Conservation (phyloP, 352 stramenopile species). For the Phytophthora tentaculata region DNA sequence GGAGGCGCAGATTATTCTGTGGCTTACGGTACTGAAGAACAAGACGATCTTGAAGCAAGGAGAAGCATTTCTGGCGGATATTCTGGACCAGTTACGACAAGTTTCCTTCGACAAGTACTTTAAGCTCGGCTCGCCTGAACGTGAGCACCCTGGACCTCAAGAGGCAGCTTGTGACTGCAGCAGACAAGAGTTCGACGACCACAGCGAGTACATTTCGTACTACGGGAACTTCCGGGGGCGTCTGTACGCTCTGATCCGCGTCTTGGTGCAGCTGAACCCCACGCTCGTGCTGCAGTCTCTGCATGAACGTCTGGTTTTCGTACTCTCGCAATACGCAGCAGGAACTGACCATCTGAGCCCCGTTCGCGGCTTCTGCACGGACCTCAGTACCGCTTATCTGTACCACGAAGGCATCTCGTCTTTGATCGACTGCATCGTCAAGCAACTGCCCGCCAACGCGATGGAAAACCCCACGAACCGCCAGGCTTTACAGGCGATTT, state of each 20-base stretch:
- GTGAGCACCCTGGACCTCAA: constrained; percentile 40
- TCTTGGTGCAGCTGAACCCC: constrained; percentile 66
- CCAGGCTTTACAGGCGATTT: constrained; percentile 48
- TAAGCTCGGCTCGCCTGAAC: constrained; percentile 72
- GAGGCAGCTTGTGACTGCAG: constrained; percentile 49
- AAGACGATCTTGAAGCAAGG: constrained; percentile 59
- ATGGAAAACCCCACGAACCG: constrained; percentile 52
- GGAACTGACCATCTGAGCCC: constrained; percentile 61
- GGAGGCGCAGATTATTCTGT: constrained; percentile 78
- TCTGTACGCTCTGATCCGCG: constrained; percentile 76
- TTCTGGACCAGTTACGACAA: constrained; percentile 58
- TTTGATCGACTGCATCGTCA: constrained; percentile 77
- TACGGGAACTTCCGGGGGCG: constrained; percentile 83
- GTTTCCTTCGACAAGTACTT: constrained; percentile 86
- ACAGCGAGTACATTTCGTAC: constrained; percentile 73
- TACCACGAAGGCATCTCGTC: constrained; percentile 82
- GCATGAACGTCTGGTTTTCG: constrained; percentile 62
- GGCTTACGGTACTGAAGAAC: constrained; percentile 78
- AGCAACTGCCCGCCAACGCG: constrained; percentile 59
- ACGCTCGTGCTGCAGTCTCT: constrained; percentile 58
- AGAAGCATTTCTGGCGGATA: constrained; percentile 41
- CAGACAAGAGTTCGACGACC: constrained; percentile 75
- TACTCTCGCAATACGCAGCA: constrained; percentile 50
- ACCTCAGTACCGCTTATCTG: constrained; percentile 67
- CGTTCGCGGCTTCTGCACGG: constrained; percentile 58